Evolutionary conservation across 768 basidiomycete genomes (phyloP).

Genomic region (Amanita pseudoporphyria): DNA sequence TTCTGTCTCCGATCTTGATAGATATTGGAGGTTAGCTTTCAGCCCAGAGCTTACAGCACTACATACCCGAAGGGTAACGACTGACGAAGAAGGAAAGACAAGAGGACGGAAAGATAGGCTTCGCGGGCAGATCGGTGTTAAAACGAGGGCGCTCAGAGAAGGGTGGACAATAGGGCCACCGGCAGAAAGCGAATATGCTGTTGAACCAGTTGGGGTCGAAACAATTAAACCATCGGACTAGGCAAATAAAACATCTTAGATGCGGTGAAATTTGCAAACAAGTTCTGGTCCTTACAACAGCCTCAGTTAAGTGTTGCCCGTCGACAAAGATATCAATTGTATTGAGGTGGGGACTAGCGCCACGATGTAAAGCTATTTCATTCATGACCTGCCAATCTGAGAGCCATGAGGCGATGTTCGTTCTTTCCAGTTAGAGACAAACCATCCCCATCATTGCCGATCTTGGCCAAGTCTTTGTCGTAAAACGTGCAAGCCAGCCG

Average conservation of each 20-base stretch:
- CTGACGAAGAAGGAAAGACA: slow-evolving; percentile 77
- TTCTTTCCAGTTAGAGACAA: slow-evolving; percentile 11
- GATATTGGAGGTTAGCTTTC: background rate
- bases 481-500: slow-evolving; percentile 76
- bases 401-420: slow-evolving; percentile 2
- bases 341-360: slow-evolving; percentile 84
- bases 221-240: slow-evolving; percentile 92
- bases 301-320: slow-evolving; percentile 91
- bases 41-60: background rate
- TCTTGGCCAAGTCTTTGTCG: slow-evolving; percentile 46
- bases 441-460: slow-evolving; percentile 54
- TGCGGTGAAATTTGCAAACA: slow-evolving; percentile 14
- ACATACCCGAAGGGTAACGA: slow-evolving; percentile 63
- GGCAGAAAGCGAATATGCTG: slow-evolving; percentile 91
- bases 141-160: slow-evolving; percentile 76
- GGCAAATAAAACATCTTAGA: slow-evolving; percentile 8
- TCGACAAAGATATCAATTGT: slow-evolving; percentile 93
- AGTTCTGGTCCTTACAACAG: slow-evolving; percentile 52
- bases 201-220: slow-evolving; percentile 93
- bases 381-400: slow-evolving; percentile 97
- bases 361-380: slow-evolving; percentile 88
- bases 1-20: slow-evolving; percentile 70
- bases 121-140: slow-evolving; percentile 94
- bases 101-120: slow-evolving; percentile 88
- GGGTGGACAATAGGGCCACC: slow-evolving; percentile 97